These are phyloP conservation scores for Remersonia thermophila DNA, from an alignment of 2,329 filamentous ascomycete species.

Conservation along the genomic window DNA sequence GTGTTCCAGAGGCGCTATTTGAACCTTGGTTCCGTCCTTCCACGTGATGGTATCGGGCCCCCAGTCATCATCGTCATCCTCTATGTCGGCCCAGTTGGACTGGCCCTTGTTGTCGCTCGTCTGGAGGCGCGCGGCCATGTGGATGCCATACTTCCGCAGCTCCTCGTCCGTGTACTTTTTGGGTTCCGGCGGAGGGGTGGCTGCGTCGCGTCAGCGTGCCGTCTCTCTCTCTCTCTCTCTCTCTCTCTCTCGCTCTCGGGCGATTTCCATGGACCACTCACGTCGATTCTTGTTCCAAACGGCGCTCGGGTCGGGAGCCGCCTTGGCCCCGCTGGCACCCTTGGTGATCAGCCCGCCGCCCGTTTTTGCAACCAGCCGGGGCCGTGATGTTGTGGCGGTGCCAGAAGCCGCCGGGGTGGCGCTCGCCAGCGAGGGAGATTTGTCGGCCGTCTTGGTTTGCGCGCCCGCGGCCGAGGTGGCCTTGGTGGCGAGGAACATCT, in stretches of 20 bases:
- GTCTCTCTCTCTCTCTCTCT: too few species aligned
- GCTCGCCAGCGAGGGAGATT: constrained; percentile 34
- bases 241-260: too few species aligned
- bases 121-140: constrained; percentile 67
- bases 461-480: constrained; percentile 29
- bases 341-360: constrained; percentile 43
- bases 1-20: constrained; percentile 52
- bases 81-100: constrained; percentile 80
- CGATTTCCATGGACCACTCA: too few species aligned
- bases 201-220: constrained; percentile 26
- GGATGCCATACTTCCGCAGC: constrained; percentile 75
- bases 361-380: constrained; percentile 65
- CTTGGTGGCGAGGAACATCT: constrained; percentile 70
- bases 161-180: constrained; percentile 82
- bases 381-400: constrained; percentile 40
- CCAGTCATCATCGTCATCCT: constrained; percentile 82
- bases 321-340: constrained; percentile 44
- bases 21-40: constrained; percentile 79
- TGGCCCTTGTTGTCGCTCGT: constrained; percentile 63
- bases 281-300: constrained; percentile 88
- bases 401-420: constrained; percentile 31
- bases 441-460: constrained; percentile 38
- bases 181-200: constrained; percentile 53
- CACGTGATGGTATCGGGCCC: constrained; percentile 74
- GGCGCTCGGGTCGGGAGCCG: constrained; percentile 57